phyloP scores from a whole-genome alignment of 305 asterid genomes.

The Salvia sclarea region DNA sequence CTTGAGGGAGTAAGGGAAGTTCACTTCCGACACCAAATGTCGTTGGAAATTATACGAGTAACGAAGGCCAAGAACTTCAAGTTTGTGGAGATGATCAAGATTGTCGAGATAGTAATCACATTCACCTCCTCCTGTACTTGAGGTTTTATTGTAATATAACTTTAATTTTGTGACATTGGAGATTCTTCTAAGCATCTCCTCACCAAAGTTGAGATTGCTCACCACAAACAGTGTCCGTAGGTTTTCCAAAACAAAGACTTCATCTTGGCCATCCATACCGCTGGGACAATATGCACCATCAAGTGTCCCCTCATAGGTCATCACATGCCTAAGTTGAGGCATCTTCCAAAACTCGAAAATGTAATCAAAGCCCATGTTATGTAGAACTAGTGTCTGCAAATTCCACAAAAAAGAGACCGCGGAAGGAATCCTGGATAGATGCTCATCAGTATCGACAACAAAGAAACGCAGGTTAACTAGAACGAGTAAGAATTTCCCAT shows the following conservation, averaged over 20 bases:
- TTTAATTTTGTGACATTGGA: conserved; percentile 18
- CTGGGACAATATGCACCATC: background rate
- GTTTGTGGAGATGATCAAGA: conserved; percentile 1
- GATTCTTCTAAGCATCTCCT: conserved; percentile 5
- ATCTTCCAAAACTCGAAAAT: conserved; percentile 26
- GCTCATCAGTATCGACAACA: background rate
- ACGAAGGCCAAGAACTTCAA: background rate
- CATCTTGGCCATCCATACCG: background rate
- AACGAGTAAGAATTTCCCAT: too few species aligned
- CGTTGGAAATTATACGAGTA: too few species aligned
- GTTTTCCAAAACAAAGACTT: background rate
- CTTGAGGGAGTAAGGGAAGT: conserved; percentile 29
- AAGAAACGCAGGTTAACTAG: too few species aligned
- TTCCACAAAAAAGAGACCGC: conserved; percentile 12
- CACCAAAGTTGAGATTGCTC: background rate
- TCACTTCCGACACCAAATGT: too few species aligned
- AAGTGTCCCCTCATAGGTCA: background rate
- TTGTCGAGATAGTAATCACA: background rate
- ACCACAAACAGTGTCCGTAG: conserved; percentile 1
- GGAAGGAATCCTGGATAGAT: background rate
- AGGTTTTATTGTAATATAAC: background rate
- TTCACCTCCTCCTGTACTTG: too few species aligned
- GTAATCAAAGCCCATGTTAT: background rate
- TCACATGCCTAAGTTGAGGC: conserved; percentile 24
- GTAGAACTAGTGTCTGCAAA: conserved; percentile 17